Base-by-base conservation (phyloP, 495 filamentous ascomycete genomes). In the Penicillium bialowiezense region DNA sequence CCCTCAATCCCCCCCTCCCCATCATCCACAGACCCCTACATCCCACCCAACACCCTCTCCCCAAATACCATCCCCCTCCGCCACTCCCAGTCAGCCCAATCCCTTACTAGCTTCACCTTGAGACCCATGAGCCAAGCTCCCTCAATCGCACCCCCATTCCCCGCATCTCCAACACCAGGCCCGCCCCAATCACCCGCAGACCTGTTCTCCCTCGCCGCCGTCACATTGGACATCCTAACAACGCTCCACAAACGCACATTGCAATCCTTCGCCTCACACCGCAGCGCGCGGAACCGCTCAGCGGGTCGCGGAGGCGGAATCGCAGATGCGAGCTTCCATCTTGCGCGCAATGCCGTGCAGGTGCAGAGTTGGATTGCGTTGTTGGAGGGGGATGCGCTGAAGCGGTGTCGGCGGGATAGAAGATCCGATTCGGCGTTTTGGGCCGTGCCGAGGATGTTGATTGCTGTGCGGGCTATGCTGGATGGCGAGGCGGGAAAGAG, bases 261-360 rank as follows among this genome's bases (percentile, higher is more conserved):
- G 0, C 77, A 80, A 15, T 77, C 84, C 17, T 96, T 96, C 59
- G 68, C 80, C 5, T 77, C 83, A 10, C 86, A 92, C 60, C 89
- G 91, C 6, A 74, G 80, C 3, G 76, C 81, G 1, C 85, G 88
- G 44, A 88, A 91, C 64, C 79, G 79, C 29, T 78, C 79, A 14
- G 71, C 77, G 6, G 85, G 87, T 10, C 77, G 87, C 12, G 79
- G 79, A 17, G 86, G 85, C 48, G 85, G 85, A 2, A 80, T 85
- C 21, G 80, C 86, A 8, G 88, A 96, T 57, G 80, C 85, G 1
- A 90, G 86, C 0, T 97, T 91, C 67, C 91, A 96, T 62, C 62
- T 76, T 0, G 47, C 64, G 18, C 82, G 82, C 20, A 93, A 95
- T 56, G 70, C 87, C 0, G 79, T 77, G 12, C 88, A 91, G 59